Evolutionary conservation across 176 grass and related monocot species (phyloP).

Genomic region (Saccharum spontaneum): DNA sequence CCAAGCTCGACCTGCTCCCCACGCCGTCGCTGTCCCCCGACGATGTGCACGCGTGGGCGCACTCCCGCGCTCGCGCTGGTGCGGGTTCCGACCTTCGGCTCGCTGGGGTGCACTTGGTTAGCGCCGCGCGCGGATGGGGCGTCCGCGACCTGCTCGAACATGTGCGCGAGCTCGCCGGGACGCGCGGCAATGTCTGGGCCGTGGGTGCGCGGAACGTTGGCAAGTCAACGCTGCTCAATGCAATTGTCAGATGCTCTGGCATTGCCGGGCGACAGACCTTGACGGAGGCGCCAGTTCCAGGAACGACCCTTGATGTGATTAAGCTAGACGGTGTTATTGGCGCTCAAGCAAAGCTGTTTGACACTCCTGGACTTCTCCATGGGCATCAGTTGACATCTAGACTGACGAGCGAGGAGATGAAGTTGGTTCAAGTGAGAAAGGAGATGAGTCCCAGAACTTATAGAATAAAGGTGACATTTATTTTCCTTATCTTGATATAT

Average conservation of each 20-base stretch:
- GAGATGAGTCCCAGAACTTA: slow-evolving; percentile 80
- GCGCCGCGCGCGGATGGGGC: slow-evolving; percentile 66
- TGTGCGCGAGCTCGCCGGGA: slow-evolving; percentile 59
- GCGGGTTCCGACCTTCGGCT: slow-evolving; percentile 53
- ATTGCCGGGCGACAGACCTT: slow-evolving; percentile 36
- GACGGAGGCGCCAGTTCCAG: slow-evolving; percentile 82
- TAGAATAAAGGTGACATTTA: slow-evolving; percentile 62
- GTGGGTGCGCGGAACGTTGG: slow-evolving; percentile 81
- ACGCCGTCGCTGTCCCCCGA: slow-evolving; percentile 48
- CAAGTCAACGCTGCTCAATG: slow-evolving; percentile 85
- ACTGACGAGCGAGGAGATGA: slow-evolving; percentile 68
- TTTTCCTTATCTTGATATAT: background rate
- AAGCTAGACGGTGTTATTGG: slow-evolving; percentile 68
- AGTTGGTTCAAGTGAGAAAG: slow-evolving; percentile 73
- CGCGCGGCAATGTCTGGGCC: slow-evolving; percentile 86
- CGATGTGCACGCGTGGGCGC: slow-evolving; percentile 68
- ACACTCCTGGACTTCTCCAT: slow-evolving; percentile 81
- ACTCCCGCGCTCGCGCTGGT: slow-evolving; percentile 43
- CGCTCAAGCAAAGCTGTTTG: slow-evolving; percentile 75
- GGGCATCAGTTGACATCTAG: slow-evolving; percentile 78
- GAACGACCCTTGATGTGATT: slow-evolving; percentile 79
- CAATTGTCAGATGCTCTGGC: slow-evolving; percentile 64
- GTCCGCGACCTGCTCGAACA: slow-evolving; percentile 66
- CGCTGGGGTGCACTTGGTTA: slow-evolving; percentile 64
- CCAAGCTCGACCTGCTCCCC: slow-evolving; percentile 83